A percentile compares a stretch with the other conserved stretches of the same genome.
phyloP scores from a whole-genome alignment of 441 rosid species.

The Sinapis alba region DNA sequence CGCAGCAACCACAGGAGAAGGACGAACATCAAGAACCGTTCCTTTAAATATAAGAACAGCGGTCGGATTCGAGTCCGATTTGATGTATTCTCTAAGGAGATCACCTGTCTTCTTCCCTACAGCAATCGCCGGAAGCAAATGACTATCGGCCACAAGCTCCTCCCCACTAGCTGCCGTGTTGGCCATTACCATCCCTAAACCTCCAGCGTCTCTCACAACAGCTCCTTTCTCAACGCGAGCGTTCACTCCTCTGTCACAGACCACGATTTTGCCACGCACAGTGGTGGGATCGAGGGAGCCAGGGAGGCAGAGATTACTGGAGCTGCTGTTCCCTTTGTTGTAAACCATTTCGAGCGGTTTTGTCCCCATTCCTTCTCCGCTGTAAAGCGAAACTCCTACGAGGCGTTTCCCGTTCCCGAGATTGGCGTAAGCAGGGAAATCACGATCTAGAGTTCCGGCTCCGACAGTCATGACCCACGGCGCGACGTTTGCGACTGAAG shows the following conservation, averaged over 20 bases:
- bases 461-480: conserved; percentile 98
- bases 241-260: conserved; percentile 83
- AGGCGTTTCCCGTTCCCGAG: conserved; percentile 54
- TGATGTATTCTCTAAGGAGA: conserved; percentile 56
- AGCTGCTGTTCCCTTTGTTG: conserved; percentile 44
- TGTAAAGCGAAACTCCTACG: conserved; percentile 75
- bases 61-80: conserved; percentile 47
- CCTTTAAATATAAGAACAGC: conserved; percentile 68
- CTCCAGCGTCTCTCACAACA: conserved; percentile 88
- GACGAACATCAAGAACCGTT: conserved; percentile 62
- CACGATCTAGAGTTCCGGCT: conserved; percentile 86
- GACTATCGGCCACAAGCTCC: conserved; percentile 92
- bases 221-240: conserved; percentile 88
- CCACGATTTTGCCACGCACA: conserved; percentile 74
- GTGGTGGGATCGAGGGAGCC: conserved; percentile 65
- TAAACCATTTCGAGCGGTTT: conserved; percentile 61
- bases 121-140: conserved; percentile 71
- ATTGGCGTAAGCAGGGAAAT: conserved; percentile 72
- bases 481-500: conserved; percentile 75
- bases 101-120: conserved; percentile 81
- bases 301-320: conserved; percentile 66
- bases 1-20: conserved; percentile 94
- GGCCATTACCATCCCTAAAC: conserved; percentile 83
- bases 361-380: conserved; percentile 71
- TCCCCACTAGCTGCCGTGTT: conserved; percentile 75